Evolutionary conservation across 2,329 filamentous ascomycete species (phyloP).

Genomic region (Stachybotrys echinatus): DNA sequence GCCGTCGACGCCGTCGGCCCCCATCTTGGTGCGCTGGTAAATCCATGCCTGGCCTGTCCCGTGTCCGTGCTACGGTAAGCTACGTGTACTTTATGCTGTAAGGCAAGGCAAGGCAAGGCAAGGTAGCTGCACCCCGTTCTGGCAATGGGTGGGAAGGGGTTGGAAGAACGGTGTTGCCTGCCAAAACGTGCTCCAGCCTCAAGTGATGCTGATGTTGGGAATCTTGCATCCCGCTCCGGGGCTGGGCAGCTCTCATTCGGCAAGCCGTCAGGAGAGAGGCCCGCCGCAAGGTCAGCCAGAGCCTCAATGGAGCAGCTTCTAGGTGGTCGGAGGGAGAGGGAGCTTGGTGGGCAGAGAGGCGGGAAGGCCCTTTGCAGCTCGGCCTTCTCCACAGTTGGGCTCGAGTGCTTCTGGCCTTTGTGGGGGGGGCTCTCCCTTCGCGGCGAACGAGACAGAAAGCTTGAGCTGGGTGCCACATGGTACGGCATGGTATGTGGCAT

Average conservation of each 20-base stretch:
- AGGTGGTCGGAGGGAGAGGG: background rate
- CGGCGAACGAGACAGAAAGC: background rate
- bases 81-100: background rate
- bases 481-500: background rate
- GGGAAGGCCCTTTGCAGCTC: conserved; percentile 2
- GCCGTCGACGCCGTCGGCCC: background rate
- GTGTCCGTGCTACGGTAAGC: background rate
- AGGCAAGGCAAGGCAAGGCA: too few species aligned
- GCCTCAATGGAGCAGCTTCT: background rate
- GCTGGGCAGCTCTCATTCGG: background rate
- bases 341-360: background rate
- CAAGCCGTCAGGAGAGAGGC: background rate
- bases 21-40: background rate
- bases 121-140: background rate
- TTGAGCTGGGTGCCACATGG: background rate
- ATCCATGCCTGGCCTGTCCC: background rate
- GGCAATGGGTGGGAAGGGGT: background rate
- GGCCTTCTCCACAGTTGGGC: conserved; percentile 29
- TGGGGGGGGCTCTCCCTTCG: too few species aligned
- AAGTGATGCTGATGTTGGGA: background rate
- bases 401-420: conserved; percentile 22
- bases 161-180: background rate
- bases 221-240: too few species aligned
- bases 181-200: background rate
- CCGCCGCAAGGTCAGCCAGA: background rate